phyloP scores from a whole-genome alignment of 495 filamentous ascomycete genomes.

The Lasiosphaeria miniovina region DNA sequence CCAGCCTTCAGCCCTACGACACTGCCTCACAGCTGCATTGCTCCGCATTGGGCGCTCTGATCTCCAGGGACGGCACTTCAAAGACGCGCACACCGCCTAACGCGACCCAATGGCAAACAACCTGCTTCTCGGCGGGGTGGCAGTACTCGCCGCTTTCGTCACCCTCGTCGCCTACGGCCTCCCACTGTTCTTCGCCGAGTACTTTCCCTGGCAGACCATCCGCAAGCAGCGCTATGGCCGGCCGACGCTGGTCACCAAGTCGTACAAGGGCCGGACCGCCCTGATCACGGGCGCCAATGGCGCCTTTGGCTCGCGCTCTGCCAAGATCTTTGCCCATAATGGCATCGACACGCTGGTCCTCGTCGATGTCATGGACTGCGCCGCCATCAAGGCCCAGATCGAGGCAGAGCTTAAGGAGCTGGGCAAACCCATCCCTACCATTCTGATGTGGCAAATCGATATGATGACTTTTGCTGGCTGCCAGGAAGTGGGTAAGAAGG shows the following conservation, averaged over 20 bases:
- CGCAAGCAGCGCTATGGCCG: conserved; percentile 17
- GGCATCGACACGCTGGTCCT: conserved; percentile 24
- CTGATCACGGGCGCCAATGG: conserved; percentile 30
- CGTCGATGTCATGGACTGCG: conserved; percentile 23
- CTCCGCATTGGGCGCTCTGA: too few species aligned
- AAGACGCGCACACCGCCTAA: too few species aligned
- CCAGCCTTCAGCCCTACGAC: too few species aligned
- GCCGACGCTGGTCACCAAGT: conserved; percentile 19
- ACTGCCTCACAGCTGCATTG: too few species aligned
- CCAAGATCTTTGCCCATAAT: conserved; percentile 22
- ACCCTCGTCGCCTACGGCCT: conserved; percentile 14
- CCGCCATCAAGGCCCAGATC: conserved; percentile 19
- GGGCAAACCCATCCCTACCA: conserved; percentile 16
- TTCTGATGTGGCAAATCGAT: conserved; percentile 24
- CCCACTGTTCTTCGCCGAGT: conserved; percentile 18
- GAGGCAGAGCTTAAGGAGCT: conserved; percentile 14
- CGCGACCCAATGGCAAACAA: too few species aligned
- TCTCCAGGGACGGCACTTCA: too few species aligned
- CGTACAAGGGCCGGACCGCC: conserved; percentile 24
- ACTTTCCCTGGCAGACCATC: conserved; percentile 20
- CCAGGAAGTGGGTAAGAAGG: conserved; percentile 13
- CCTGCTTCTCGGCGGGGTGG: too few species aligned
- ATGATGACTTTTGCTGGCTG: conserved; percentile 26
- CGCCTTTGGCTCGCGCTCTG: conserved; percentile 26
- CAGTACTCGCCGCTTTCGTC: not conserved